These are phyloP conservation scores for Pythium apleroticum DNA, from an alignment of 352 stramenopile species.

Conservation along the genomic window DNA sequence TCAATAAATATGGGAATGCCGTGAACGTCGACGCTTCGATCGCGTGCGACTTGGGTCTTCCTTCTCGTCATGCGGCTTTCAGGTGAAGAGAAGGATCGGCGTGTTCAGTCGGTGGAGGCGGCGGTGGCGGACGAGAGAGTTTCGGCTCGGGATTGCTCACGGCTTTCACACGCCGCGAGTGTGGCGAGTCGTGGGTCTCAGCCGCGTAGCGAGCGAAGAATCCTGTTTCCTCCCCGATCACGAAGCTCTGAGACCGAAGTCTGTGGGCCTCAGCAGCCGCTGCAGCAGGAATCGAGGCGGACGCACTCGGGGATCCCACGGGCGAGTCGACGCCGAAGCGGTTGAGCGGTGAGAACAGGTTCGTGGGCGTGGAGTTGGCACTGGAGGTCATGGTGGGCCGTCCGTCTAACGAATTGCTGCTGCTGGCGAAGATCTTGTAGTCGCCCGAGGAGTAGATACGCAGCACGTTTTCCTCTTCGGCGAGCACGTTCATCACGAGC, in stretches of 20 bases:
- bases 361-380: constrained; percentile 18
- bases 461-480: constrained; percentile 56
- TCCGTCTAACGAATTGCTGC: constrained; percentile 17
- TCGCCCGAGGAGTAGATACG: constrained; percentile 61
- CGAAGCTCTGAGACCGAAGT: constrained; percentile 43
- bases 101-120: constrained; percentile 10
- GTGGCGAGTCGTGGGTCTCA: constrained; percentile 10
- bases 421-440: constrained; percentile 54
- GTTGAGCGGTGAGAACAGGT: constrained; percentile 29
- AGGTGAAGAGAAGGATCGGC: constrained; percentile 3
- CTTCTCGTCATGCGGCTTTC: constrained; percentile 19
- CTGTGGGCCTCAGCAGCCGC: constrained; percentile 15
- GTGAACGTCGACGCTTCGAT: constrained; percentile 27
- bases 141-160: constrained; percentile 23
- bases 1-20: constrained; percentile 31
- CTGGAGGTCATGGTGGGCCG: constrained; percentile 22
- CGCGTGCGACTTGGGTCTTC: constrained; percentile 18
- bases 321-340: constrained; percentile 37
- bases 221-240: constrained; percentile 29
- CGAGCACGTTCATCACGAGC: constrained; percentile 60
- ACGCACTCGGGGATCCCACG: constrained; percentile 16
- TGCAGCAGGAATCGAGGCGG: background rate
- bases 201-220: constrained; percentile 33
- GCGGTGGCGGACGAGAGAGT: constrained; percentile 12
- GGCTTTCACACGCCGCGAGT: constrained; percentile 12